Evolutionary conservation across 805 yeast genomes (phyloP).

Genomic region (Spathaspora boniae): DNA sequence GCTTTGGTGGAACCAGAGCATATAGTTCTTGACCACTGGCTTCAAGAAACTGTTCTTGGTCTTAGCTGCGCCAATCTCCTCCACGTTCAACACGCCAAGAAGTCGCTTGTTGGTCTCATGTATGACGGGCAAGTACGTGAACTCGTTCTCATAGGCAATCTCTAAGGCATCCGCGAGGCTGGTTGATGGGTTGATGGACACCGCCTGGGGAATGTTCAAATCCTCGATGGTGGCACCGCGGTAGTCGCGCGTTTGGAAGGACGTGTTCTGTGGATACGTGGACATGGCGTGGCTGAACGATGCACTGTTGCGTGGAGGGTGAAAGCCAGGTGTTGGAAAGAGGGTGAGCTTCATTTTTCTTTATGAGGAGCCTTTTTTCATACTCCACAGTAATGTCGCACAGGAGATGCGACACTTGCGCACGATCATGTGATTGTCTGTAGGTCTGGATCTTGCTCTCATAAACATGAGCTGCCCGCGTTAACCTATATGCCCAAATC

Average conservation of each 20-base stretch:
- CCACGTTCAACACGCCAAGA: slow-evolving; percentile 49
- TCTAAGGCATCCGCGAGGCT: slow-evolving; percentile 49
- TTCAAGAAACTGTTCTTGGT: slow-evolving; percentile 19
- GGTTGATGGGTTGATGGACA: slow-evolving; percentile 48
- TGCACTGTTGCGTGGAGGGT: too few relatives aligned
- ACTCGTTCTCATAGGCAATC: slow-evolving; percentile 52
- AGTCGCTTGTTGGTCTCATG: slow-evolving; percentile 42
- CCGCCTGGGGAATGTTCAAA: slow-evolving; percentile 55
- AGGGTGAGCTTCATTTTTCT: too few relatives aligned
- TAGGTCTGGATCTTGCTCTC: too few relatives aligned
- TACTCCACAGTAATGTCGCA: too few relatives aligned
- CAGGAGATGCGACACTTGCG: too few relatives aligned
- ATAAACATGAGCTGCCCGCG: too few relatives aligned
- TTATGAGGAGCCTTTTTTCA: too few relatives aligned
- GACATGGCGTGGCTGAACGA: too few relatives aligned
- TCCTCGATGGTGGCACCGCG: slow-evolving; percentile 58
- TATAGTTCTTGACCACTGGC: slow-evolving; percentile 30
- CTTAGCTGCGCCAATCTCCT: slow-evolving; percentile 28
- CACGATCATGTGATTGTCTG: too few relatives aligned
- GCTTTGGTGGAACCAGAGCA: slow-evolving; percentile 42
- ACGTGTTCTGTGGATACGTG: too few relatives aligned
- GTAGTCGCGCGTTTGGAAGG: slow-evolving; percentile 35
- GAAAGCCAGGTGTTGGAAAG: too few relatives aligned
- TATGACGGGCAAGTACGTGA: slow-evolving; percentile 53
- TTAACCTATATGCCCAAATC: too few relatives aligned